Evolutionary conservation across 2,329 filamentous ascomycete species (phyloP), one percentile per base, ranked within the genome.

Genomic region (Tolypocladium capitatum): DNA sequence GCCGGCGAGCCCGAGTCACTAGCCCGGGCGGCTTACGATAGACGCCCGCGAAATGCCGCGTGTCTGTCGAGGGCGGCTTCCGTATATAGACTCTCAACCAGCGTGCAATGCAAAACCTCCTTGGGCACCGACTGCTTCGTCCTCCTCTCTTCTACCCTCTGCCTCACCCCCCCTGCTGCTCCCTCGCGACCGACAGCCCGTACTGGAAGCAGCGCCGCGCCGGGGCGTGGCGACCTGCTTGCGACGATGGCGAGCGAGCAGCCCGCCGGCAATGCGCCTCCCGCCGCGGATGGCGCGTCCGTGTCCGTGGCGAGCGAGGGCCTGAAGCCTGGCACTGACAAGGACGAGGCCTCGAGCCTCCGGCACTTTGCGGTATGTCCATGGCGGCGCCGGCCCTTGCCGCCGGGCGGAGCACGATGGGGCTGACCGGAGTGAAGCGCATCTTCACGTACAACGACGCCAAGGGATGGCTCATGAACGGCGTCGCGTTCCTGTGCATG

Each of bases 391-490:
- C 8, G 27, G 27, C 27, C 8, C 27, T 5, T 27, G 27, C 27
- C 4, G 8, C 27, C 8, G 27, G 21, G 36, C 24, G 4, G 27
- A 47, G 28, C 34, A 10, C n/a, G n/a, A 16, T 4, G 20, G 18
- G 21, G 31, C 16, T 32, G 27, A 48, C 11, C 32, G 8, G 10
- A 14, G 14, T 20, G 6, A 24, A 68, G 65, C 60, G 66, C 11
- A 59, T 68, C 47, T 67, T 68, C 44, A 54, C 51, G 10, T 70
- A 70, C 56, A 68, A 65, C 43, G 64, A 70, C 48, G 48, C 51
- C 6, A 16, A 54, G 4, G 66, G 67, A 47, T 70, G 67, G 64
- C 35, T 57, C 18, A 52, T 67, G 43, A 69, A 69, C 45, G 44
- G 40, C 20, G 46, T 66, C 18, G 64, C 67, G 21, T 52, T 65